Conservation (phyloP, 768 basidiomycete species). For the Imleria badia region DNA sequence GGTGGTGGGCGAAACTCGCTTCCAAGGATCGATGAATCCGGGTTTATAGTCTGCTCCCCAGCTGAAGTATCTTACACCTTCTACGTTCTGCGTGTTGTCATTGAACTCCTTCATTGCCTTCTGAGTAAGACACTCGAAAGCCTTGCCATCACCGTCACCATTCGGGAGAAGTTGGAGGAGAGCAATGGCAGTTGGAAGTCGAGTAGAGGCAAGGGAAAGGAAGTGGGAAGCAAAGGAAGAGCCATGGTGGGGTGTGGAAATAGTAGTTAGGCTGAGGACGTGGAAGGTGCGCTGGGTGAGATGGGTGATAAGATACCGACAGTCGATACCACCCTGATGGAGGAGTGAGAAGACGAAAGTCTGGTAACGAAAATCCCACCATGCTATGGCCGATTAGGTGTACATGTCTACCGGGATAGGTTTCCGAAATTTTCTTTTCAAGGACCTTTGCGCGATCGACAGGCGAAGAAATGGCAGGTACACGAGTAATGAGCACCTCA, state of each 20-base stretch:
- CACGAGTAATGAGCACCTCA: slow-evolving; percentile 90
- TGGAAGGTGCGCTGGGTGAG: slow-evolving; percentile 74
- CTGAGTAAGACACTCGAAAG: slow-evolving; percentile 84
- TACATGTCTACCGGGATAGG: slow-evolving; percentile 79
- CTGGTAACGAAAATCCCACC: slow-evolving; percentile 40
- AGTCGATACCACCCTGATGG: slow-evolving; percentile 87
- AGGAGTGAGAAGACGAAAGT: not conserved
- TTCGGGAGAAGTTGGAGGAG: slow-evolving; percentile 84
- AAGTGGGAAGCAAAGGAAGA: slow-evolving; percentile 94
- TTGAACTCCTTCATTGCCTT: slow-evolving; percentile 91
- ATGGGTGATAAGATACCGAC: slow-evolving; percentile 83
- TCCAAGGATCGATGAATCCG: slow-evolving; percentile 89
- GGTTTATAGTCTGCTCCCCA: slow-evolving; percentile 95
- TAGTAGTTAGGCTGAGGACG: slow-evolving; percentile 87
- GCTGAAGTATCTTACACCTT: slow-evolving; percentile 84
- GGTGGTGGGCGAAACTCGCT: slow-evolving; percentile 32
- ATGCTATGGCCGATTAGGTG: slow-evolving; percentile 87
- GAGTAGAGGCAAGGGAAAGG: slow-evolving; percentile 63
- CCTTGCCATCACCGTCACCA: slow-evolving; percentile 92
- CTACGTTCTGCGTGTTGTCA: slow-evolving; percentile 74
- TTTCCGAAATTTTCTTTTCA: slow-evolving; percentile 74
- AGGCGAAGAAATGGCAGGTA: slow-evolving; percentile 89
- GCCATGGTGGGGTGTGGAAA: slow-evolving; percentile 93
- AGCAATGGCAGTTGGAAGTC: slow-evolving; percentile 70
- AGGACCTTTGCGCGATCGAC: slow-evolving; percentile 88